Percentiles rank a stretch among this genome's conserved stretches.
phyloP scores from a whole-genome alignment of 2,329 filamentous ascomycete species.

The Pseudogymnoascus sp. region DNA sequence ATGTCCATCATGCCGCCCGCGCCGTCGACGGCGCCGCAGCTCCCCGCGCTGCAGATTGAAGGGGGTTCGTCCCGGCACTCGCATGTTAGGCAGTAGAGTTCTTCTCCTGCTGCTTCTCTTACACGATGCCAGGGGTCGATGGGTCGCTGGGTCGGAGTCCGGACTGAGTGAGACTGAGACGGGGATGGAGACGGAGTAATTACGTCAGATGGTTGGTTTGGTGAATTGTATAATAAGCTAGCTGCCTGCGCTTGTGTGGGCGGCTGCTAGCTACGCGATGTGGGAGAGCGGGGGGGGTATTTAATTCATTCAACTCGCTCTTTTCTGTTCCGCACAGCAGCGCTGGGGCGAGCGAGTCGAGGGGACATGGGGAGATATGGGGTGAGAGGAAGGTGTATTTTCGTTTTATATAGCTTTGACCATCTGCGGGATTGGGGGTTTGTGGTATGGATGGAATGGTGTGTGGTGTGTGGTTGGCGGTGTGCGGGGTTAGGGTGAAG shows the following conservation, averaged over 20 bases:
- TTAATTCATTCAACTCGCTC: not conserved
- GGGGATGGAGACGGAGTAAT: not conserved
- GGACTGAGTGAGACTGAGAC: not conserved
- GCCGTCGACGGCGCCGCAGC: not conserved
- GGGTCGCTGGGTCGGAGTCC: too few relatives aligned
- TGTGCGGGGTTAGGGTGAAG: not conserved
- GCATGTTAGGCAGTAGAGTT: not conserved
- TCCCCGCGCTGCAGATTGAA: not conserved
- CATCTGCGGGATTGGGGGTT: not conserved
- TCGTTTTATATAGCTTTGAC: slow-evolving; percentile 1
- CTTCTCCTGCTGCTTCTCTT: too few relatives aligned
- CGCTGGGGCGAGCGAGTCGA: not conserved
- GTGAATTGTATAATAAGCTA: not conserved
- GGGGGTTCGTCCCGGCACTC: not conserved
- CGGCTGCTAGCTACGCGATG: not conserved
- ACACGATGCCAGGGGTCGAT: too few relatives aligned
- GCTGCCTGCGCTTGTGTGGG: not conserved
- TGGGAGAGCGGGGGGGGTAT: not conserved
- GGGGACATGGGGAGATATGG: not conserved
- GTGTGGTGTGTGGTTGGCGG: not conserved
- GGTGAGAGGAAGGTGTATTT: not conserved
- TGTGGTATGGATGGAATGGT: not conserved
- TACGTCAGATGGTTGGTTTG: not conserved
- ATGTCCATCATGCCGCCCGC: slow-evolving; percentile 8
- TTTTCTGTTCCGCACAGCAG: not conserved